phyloP scores from a whole-genome alignment of 192 early-diverging fungal species.

The Backusella sp. region DNA sequence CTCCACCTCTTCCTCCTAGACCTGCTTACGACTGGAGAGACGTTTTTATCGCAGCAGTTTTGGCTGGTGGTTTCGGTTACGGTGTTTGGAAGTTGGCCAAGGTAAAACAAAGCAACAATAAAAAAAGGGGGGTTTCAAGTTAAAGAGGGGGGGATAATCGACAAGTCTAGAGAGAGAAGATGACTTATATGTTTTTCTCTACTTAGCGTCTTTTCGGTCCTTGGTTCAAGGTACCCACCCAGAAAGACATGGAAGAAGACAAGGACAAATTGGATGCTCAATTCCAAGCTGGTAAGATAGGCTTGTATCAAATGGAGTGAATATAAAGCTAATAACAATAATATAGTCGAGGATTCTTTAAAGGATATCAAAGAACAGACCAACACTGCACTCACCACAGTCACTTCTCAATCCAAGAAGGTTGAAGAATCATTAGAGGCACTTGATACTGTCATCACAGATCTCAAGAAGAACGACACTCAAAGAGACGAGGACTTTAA shows the following conservation, averaged over 20 bases:
- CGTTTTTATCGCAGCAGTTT: conserved; percentile 84
- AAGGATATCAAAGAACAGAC: conserved; percentile 71
- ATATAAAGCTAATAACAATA: not conserved
- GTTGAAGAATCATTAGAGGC: conserved; percentile 67
- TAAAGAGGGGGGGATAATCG: not conserved
- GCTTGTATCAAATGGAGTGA: not conserved
- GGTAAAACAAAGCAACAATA: conserved; percentile 51
- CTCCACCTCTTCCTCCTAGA: conserved; percentile 54
- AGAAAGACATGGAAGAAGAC: conserved; percentile 71
- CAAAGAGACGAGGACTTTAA: conserved; percentile 67
- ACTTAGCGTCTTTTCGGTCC: conserved; percentile 57
- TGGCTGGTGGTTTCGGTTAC: conserved; percentile 87
- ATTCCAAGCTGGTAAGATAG: conserved; percentile 46
- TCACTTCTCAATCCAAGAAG: conserved; percentile 68
- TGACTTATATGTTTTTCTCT: not conserved
- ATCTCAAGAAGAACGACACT: conserved; percentile 62
- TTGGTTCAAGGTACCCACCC: conserved; percentile 57
- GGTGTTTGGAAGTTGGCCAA: conserved; percentile 74
- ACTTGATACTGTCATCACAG: conserved; percentile 59
- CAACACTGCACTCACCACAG: conserved; percentile 52
- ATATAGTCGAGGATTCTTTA: conserved; percentile 37
- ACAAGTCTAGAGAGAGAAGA: not conserved
- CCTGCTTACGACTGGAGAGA: conserved; percentile 90
- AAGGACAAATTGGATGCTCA: conserved; percentile 67
- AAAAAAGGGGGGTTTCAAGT: conserved; percentile 1